These are phyloP conservation scores for Theobroma grandiflorum DNA, from an alignment of 441 rosid species.

Conservation along the genomic window DNA sequence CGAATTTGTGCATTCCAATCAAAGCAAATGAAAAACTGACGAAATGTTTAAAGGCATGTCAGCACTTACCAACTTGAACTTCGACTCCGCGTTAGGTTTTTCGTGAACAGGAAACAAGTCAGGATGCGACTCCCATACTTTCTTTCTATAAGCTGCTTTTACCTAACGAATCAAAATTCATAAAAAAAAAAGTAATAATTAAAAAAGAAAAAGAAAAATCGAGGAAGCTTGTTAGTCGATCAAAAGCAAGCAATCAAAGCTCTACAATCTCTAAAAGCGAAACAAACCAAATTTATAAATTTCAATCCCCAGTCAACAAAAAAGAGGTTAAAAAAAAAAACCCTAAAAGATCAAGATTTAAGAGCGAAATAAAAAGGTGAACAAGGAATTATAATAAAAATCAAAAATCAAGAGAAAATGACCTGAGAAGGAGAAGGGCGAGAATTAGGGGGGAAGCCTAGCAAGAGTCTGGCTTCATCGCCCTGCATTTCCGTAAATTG, in stretches of 20 bases:
- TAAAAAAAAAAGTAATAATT: not conserved
- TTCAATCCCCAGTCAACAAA: not conserved
- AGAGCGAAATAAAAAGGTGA: not conserved
- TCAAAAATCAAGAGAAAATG: not conserved
- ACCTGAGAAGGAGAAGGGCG: slow-evolving; percentile 71
- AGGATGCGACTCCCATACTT: slow-evolving; percentile 93
- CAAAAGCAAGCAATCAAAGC: not conserved
- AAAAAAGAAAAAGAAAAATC: not conserved
- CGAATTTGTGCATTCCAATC: not conserved
- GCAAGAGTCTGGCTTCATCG: slow-evolving; percentile 72
- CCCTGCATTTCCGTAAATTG: slow-evolving; percentile 56
- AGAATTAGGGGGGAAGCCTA: slow-evolving; percentile 76
- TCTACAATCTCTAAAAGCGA: not conserved
- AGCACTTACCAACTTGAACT: slow-evolving; percentile 62
- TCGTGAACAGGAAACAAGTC: slow-evolving; percentile 75
- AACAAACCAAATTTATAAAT: not conserved
- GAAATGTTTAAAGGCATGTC: not conserved
- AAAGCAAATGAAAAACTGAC: not conserved
- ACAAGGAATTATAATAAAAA: not conserved
- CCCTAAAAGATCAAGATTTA: not conserved
- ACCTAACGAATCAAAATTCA: slow-evolving; percentile 43
- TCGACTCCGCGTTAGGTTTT: slow-evolving; percentile 70
- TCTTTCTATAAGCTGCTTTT: slow-evolving; percentile 81
- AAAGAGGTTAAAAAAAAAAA: not conserved
- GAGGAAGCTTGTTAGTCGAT: not conserved